These are phyloP conservation scores for Penicillium herquei DNA, from an alignment of 495 filamentous ascomycete species.

Conservation along the genomic window DNA sequence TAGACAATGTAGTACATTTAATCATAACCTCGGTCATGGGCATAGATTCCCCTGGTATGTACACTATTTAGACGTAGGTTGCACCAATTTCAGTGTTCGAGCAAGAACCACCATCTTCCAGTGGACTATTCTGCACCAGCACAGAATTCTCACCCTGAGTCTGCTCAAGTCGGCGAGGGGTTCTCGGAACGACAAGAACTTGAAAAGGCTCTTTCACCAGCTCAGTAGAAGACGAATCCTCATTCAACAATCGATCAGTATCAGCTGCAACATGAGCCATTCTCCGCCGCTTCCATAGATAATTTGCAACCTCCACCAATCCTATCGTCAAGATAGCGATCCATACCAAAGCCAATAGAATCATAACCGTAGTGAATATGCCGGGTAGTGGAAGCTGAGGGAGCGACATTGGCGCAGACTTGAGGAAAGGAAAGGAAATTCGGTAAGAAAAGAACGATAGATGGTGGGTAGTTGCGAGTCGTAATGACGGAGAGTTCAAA, in stretches of 20 bases:
- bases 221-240: slow-evolving; percentile 2
- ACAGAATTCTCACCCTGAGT: neutral
- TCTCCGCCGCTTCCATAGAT: slow-evolving; percentile 15
- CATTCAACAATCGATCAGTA: slow-evolving; percentile 1
- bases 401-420: slow-evolving; percentile 9
- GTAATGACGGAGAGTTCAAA: neutral
- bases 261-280: neutral
- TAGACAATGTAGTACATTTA: slow-evolving; percentile 6
- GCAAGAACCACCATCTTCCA: slow-evolving; percentile 6
- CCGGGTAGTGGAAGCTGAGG: slow-evolving; percentile 12
- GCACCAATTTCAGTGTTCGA: slow-evolving; percentile 8
- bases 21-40: too few species aligned
- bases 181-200: neutral
- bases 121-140: neutral
- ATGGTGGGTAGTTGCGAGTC: slow-evolving; percentile 5
- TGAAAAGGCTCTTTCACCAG: slow-evolving; percentile 8
- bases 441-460: slow-evolving; percentile 18
- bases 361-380: slow-evolving; percentile 17
- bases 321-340: slow-evolving; percentile 26
- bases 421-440: slow-evolving; percentile 13
- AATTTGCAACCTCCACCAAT: slow-evolving; percentile 24
- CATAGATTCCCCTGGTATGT: slow-evolving; percentile 15
- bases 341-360: slow-evolving; percentile 27
- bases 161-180: neutral
- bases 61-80: slow-evolving; percentile 13